These are phyloP conservation scores for Mucor irregularis DNA, from an alignment of 371 early-diverging fungal species.

Conservation along the genomic window DNA sequence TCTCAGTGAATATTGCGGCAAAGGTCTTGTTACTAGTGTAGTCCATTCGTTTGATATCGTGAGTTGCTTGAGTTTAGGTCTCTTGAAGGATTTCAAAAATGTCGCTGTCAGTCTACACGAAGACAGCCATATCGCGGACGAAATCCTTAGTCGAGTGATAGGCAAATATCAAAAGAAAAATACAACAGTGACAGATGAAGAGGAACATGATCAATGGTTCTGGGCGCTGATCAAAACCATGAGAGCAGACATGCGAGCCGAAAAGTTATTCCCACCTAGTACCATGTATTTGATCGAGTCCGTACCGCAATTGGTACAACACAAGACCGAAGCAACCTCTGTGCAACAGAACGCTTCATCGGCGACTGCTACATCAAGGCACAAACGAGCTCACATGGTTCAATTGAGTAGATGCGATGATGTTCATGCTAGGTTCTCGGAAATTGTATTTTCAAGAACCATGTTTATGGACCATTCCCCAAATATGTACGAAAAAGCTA, in stretches of 20 bases:
- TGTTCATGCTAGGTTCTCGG: constrained; percentile 64
- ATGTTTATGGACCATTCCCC: constrained; percentile 79
- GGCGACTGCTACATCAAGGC: constrained; percentile 21
- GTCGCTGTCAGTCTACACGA: constrained; percentile 69
- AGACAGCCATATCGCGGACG: constrained; percentile 67
- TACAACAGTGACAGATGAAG: constrained; percentile 10
- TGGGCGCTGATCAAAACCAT: constrained; percentile 80
- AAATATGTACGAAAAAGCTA: constrained; percentile 59
- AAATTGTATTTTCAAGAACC: constrained; percentile 64
- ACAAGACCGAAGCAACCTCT: constrained; percentile 5
- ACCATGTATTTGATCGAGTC: constrained; percentile 54
- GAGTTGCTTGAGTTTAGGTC: constrained; percentile 69
- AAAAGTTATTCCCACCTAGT: constrained; percentile 81
- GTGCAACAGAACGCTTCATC: too few relatives aligned
- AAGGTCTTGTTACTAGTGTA: constrained; percentile 73
- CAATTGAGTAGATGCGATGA: constrained; percentile 65
- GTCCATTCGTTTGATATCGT: constrained; percentile 77
- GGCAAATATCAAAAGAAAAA: constrained; percentile 37
- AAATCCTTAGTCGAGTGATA: constrained; percentile 65
- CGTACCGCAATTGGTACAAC: constrained; percentile 33
- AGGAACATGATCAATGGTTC: constrained; percentile 73
- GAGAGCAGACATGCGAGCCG: constrained; percentile 77
- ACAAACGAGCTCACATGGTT: constrained; percentile 38
- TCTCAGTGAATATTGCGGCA: constrained; percentile 64
- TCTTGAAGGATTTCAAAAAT: constrained; percentile 73